These are phyloP conservation scores for Chlorencoelia australis DNA, from an alignment of 2,329 filamentous ascomycete species.

Conservation along the genomic window DNA sequence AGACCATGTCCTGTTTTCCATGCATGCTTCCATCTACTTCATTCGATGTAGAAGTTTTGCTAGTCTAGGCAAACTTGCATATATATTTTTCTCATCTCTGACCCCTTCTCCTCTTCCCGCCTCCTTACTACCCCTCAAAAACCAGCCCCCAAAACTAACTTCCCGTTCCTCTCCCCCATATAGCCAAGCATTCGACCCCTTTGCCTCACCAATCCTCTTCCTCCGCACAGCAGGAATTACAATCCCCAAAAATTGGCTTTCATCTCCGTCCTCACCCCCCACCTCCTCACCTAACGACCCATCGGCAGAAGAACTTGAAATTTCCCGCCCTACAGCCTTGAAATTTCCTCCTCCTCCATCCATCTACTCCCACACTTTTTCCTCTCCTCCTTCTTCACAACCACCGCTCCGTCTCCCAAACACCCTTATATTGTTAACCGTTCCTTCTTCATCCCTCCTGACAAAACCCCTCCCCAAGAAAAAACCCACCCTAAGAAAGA, in stretches of 20 bases:
- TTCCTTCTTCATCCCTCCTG: neutral
- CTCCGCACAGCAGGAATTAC: constrained; percentile 41
- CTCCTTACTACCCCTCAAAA: no score
- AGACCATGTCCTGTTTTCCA: no score
- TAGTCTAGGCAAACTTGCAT: no score
- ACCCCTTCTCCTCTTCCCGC: no score
- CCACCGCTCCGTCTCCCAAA: neutral
- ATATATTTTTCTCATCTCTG: no score
- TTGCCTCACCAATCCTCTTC: constrained; percentile 47
- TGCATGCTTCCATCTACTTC: no score
- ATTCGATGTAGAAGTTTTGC: no score
- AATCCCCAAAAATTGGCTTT: constrained; percentile 17
- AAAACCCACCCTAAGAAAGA: neutral
- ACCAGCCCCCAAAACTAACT: no score
- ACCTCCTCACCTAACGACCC: neutral
- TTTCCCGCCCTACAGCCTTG: neutral
- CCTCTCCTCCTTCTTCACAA: neutral
- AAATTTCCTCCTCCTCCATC: neutral
- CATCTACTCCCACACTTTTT: neutral
- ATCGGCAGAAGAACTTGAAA: neutral
- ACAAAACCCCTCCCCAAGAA: neutral
- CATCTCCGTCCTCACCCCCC: neutral
- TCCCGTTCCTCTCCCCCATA: constrained; percentile 41
- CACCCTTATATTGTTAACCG: neutral
- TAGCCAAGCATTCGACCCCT: constrained; percentile 45